Evolutionary conservation across 257 asterid species (phyloP).

Genomic region (Asclepias syriaca): DNA sequence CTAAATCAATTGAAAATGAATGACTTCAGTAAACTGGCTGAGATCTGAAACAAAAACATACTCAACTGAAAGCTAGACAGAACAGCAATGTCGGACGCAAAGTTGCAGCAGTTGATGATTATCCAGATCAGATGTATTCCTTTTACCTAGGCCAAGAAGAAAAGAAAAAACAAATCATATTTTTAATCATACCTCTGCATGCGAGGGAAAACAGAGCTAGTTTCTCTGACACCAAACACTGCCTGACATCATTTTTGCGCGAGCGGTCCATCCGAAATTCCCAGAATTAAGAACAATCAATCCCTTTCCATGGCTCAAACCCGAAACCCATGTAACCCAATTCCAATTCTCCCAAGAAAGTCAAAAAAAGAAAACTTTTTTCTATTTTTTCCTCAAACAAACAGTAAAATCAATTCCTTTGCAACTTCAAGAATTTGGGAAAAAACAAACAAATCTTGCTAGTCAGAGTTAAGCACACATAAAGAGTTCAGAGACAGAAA

Average conservation of each 20-base stretch:
- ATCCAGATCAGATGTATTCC: not conserved
- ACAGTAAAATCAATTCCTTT: not conserved
- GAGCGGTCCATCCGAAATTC: slow-evolving; percentile 25
- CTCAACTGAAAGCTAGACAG: not conserved
- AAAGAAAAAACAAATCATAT: not conserved
- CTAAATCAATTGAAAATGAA: too few relatives aligned
- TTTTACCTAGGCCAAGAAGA: not conserved
- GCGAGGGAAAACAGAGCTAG: not conserved
- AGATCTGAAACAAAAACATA: not conserved
- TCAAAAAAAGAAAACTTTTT: not conserved
- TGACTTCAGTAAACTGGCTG: too few relatives aligned
- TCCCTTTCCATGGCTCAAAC: not conserved
- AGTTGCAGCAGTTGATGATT: not conserved
- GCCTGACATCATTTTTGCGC: slow-evolving; percentile 33
- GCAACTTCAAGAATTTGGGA: not conserved
- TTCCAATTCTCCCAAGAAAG: not conserved
- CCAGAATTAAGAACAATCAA: not conserved
- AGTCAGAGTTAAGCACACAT: not conserved
- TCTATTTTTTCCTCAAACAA: not conserved
- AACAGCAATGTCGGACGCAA: not conserved
- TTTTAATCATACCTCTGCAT: not conserved
- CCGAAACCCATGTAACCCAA: not conserved
- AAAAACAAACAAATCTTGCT: not conserved
- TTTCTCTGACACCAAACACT: slow-evolving; percentile 20
- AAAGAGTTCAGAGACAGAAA: not conserved